Percentiles rank a stretch among this genome's conserved stretches.
phyloP scores from a whole-genome alignment of 2,329 filamentous ascomycete genomes.

The Ophiocordyceps camponoti-floridani region DNA sequence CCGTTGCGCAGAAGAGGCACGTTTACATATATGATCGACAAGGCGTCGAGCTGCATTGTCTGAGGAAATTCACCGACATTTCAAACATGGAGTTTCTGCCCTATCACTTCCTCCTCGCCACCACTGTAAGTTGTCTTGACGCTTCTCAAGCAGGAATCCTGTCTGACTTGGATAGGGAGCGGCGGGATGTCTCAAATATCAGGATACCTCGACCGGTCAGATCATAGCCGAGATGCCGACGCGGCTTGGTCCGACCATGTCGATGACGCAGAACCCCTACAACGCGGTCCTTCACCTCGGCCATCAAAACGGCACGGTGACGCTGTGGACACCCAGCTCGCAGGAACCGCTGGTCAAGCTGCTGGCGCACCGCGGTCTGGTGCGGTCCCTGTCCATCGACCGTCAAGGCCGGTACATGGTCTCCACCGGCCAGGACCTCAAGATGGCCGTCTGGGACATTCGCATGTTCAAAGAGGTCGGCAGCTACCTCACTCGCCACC shows the following conservation, averaged over 20 bases:
- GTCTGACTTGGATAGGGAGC: constrained; percentile 33
- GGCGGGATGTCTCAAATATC: constrained; percentile 77
- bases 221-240: constrained; percentile 75
- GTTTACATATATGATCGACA: constrained; percentile 91
- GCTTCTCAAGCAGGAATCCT: too few species aligned
- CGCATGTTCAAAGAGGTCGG: constrained; percentile 87
- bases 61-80: constrained; percentile 81
- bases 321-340: constrained; percentile 88
- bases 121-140: constrained; percentile 42
- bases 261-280: constrained; percentile 74
- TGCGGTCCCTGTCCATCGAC: constrained; percentile 71
- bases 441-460: constrained; percentile 93
- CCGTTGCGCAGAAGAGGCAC: constrained; percentile 88
- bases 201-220: constrained; percentile 85
- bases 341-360: constrained; percentile 78
- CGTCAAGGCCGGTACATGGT: constrained; percentile 92
- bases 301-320: constrained; percentile 88
- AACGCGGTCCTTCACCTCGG: constrained; percentile 87
- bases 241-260: constrained; percentile 64
- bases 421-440: constrained; percentile 71
- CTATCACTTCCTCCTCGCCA: constrained; percentile 87
- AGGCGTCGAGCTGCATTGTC: constrained; percentile 80
- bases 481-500: constrained; percentile 68
- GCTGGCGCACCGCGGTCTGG: constrained; percentile 74
- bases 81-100: constrained; percentile 90